A percentile compares a stretch with the other conserved stretches of the same genome.
These are phyloP conservation scores for Podospora conica DNA, from an alignment of 495 filamentous ascomycete species.

Conservation along the genomic window DNA sequence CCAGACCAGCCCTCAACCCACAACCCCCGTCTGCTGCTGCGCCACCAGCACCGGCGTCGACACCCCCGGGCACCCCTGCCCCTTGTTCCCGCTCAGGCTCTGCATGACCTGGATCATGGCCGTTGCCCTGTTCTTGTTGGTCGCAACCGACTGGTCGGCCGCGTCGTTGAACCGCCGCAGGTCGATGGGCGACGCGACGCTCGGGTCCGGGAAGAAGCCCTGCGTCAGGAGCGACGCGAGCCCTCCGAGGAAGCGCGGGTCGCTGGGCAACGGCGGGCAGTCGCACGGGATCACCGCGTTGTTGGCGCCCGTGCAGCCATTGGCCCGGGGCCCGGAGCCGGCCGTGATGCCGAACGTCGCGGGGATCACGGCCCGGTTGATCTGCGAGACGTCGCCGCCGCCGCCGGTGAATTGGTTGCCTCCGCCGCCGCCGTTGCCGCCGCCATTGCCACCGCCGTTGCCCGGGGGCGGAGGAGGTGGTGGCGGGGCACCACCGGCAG, in stretches of 20 bases:
- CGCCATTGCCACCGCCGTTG: background rate
- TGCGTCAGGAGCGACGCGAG: constrained; percentile 10
- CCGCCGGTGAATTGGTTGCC: constrained; percentile 3
- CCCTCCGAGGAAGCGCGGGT: constrained; percentile 18
- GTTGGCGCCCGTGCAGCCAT: constrained; percentile 14
- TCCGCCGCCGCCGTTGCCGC: background rate
- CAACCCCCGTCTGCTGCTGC: constrained; percentile 16
- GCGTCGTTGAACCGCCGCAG: constrained; percentile 23
- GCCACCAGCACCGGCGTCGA: constrained; percentile 14
- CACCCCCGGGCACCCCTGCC: constrained; percentile 21
- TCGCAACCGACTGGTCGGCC: constrained; percentile 7
- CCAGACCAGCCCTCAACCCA: background rate
- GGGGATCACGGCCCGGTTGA: constrained; percentile 19
- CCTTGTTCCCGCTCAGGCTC: constrained; percentile 20
- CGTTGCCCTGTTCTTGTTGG: constrained; percentile 15
- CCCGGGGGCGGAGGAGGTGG: background rate
- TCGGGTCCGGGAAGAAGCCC: constrained; percentile 25
- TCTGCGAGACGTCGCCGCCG: constrained; percentile 3
- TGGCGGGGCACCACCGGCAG: background rate
- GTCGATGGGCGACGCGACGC: constrained; percentile 16
- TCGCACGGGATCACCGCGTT: constrained; percentile 20
- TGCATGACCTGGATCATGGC: constrained; percentile 27
- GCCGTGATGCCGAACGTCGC: constrained; percentile 15
- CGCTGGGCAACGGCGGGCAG: constrained; percentile 19
- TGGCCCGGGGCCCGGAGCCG: constrained; percentile 4